phyloP scores from a whole-genome alignment of 2,329 filamentous ascomycete species.

The Trichothecium sympodiale region DNA sequence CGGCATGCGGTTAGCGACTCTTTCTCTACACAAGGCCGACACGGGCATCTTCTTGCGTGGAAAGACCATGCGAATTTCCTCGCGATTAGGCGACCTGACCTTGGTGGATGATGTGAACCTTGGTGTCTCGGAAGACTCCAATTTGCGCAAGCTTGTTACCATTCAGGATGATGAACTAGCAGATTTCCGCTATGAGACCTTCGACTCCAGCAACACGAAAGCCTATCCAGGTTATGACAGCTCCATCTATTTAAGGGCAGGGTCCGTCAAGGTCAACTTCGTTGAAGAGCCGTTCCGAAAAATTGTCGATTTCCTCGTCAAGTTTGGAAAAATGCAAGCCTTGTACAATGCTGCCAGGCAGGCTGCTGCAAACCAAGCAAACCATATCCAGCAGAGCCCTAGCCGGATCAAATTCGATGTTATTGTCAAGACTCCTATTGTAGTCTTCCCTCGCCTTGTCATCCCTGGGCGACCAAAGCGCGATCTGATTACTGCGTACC shows the following conservation, averaged over 20 bases:
- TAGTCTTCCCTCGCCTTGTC: conserved; percentile 80
- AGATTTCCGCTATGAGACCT: conserved; percentile 96
- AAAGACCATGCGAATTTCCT: conserved; percentile 77
- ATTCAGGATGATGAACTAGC: conserved; percentile 94
- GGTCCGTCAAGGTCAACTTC: conserved; percentile 95
- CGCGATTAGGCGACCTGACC: conserved; percentile 76
- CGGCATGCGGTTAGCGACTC: conserved; percentile 82
- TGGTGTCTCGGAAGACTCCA: conserved; percentile 71
- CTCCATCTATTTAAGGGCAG: conserved; percentile 79
- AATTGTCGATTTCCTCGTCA: conserved; percentile 95
- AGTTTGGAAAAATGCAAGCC: conserved; percentile 99
- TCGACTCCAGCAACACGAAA: conserved; percentile 57
- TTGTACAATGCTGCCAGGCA: conserved; percentile 95
- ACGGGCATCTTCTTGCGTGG: conserved; percentile 81
- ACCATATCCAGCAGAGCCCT: conserved; percentile 80
- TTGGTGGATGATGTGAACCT: conserved; percentile 90
- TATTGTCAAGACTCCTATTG: conserved; percentile 85
- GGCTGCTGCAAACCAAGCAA: conserved; percentile 87
- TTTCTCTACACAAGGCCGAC: conserved; percentile 87
- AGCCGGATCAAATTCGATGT: conserved; percentile 91
- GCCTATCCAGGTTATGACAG: conserved; percentile 91
- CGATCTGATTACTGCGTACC: conserved; percentile 81
- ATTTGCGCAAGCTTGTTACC: conserved; percentile 75
- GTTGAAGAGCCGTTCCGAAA: conserved; percentile 95
- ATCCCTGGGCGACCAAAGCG: conserved; percentile 57